Evolutionary conservation across 257 asterid species (phyloP).

Genomic region (Nicotiana tabacum): DNA sequence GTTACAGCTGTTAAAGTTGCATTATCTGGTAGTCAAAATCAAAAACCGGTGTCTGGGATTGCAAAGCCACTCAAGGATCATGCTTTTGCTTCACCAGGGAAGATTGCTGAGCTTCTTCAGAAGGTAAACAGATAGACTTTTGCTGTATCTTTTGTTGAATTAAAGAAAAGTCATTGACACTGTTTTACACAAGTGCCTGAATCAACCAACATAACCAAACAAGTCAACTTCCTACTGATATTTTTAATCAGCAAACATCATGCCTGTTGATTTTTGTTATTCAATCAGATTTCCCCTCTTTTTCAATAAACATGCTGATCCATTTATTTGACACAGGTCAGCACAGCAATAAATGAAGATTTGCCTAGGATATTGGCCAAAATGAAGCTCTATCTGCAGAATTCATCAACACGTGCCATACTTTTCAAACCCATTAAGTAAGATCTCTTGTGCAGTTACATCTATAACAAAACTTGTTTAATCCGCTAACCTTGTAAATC

Average conservation of each 20-base stretch:
- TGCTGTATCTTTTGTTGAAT: not conserved
- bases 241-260: not conserved
- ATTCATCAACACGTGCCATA: conserved; percentile 85
- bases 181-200: not conserved
- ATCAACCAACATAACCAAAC: not conserved
- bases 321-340: conserved; percentile 45
- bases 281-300: not conserved
- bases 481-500: not conserved
- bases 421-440: conserved; percentile 97
- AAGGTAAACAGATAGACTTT: conserved; percentile 46
- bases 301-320: not conserved
- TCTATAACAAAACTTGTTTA: not conserved
- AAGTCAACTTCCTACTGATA: not conserved
- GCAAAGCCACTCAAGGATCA: conserved; percentile 84
- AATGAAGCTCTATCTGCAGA: conserved; percentile 97
- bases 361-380: conserved; percentile 74
- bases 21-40: conserved; percentile 56
- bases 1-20: conserved; percentile 96
- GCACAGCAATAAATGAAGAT: conserved; percentile 69
- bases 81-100: conserved; percentile 93
- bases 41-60: conserved; percentile 50
- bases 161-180: not conserved
- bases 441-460: conserved; percentile 16
- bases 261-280: conserved; percentile 4
- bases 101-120: conserved; percentile 76